Evolutionary conservation across 164 flowering plant species (phyloP).

Genomic region (Stephania japonica): DNA sequence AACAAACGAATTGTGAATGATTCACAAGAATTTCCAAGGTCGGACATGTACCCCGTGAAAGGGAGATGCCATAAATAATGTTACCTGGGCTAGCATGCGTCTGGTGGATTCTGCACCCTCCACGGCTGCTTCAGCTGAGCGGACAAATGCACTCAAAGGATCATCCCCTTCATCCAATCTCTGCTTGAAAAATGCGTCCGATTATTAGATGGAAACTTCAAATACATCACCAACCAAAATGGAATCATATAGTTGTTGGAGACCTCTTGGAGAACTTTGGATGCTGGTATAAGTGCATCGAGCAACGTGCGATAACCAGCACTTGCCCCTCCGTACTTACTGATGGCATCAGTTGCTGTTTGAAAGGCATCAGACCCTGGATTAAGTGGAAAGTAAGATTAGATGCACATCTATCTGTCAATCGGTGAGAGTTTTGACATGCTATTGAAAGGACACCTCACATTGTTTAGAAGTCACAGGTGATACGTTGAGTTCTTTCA

Average conservation of each 20-base stretch:
- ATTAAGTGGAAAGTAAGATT: conserved; percentile 15
- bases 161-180: conserved; percentile 62
- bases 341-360: conserved; percentile 75
- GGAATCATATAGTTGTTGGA: not conserved
- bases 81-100: conserved; percentile 73
- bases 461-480: conserved; percentile 52
- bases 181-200: conserved; percentile 31
- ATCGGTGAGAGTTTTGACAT: not conserved
- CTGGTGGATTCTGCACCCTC: conserved; percentile 86
- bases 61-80: not conserved
- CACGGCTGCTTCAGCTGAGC: conserved; percentile 79
- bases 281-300: conserved; percentile 95
- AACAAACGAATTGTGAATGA: not conserved
- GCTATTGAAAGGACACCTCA: conserved; percentile 29
- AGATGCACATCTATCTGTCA: not conserved
- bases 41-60: not conserved
- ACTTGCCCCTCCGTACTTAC: conserved; percentile 88
- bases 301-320: conserved; percentile 85
- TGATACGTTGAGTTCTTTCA: conserved; percentile 40
- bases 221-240: not conserved
- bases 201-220: not conserved
- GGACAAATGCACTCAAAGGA: conserved; percentile 62
- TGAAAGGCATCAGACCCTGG: conserved; percentile 91
- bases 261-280: conserved; percentile 65
- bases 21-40: not conserved